Evolutionary conservation across 2,329 filamentous ascomycete species (phyloP), one percentile per base, ranked within the genome.

Genomic region (Ustulina deusta): DNA sequence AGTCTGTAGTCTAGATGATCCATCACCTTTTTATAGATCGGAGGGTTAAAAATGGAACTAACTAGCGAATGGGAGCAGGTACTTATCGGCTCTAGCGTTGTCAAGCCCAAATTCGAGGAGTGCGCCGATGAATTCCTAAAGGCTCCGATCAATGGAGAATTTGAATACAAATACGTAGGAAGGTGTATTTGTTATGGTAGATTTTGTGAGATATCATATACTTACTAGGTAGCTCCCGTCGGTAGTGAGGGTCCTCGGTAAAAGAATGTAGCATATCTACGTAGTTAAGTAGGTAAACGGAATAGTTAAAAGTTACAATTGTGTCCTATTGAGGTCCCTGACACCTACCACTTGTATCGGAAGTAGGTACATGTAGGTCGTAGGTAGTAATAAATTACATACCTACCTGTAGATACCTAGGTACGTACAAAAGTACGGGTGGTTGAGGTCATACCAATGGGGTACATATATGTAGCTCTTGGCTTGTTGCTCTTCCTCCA

Each of bases 121-220:
- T 34, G 36, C 15, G 20, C 49, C 36, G 9, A 49, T 63, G 13
- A 17, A n/a, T 34, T 42, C 25, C n/a, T 11, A 25, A 32, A 15
- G 20, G 25, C 13, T 29, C 20, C 9, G 34, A 44, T 48, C 55
- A 59, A 58, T 59, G 9, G 36, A 59, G n/a, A 17, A 29, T 22
- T 6, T 29, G 22, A 22, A 48, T 44, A 38, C 22, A 9, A 17
- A 32, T 49, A 42, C 13, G 15, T 11, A 44, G 38, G 13, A 57
- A 29, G 38, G 22, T 22, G n/a, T 36, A 22, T 52, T 22, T 42
- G 25, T 6, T 2, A 46, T 55, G 15, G 40, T 15, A 27, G 56
- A 65, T 54, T 61, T 32, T 38, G 29, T 60, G 27, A 64, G 55
- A 64, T 64, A 46, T 64, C 55, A 64, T 29, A 58, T 9, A 11